These are phyloP conservation scores for Rubroboletus pulcherrimus DNA, from an alignment of 768 basidiomycete genomes.

Conservation along the genomic window DNA sequence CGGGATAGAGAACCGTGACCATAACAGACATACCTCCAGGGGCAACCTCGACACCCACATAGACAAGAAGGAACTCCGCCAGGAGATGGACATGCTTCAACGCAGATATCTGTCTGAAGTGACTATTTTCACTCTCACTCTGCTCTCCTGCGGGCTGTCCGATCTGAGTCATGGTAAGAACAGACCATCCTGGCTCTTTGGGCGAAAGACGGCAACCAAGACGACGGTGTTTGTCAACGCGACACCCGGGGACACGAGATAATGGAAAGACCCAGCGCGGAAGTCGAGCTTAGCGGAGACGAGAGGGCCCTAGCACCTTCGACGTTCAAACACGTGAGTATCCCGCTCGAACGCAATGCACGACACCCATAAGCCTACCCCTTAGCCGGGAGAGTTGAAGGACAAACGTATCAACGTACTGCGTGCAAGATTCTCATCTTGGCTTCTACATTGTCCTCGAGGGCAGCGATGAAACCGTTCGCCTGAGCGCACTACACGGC, in stretches of 20 bases:
- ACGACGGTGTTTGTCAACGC: slow-evolving; percentile 52
- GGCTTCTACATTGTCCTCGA: slow-evolving; percentile 36
- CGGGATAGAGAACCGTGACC: neutral
- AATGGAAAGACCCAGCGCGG: slow-evolving; percentile 74
- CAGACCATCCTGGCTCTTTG: slow-evolving; percentile 69
- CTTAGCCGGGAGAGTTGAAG: slow-evolving; percentile 5
- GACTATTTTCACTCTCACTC: slow-evolving; percentile 32
- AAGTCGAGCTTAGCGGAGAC: slow-evolving; percentile 64
- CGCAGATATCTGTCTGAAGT: slow-evolving; percentile 49
- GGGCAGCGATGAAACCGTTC: slow-evolving; percentile 42
- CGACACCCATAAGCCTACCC: slow-evolving; percentile 21
- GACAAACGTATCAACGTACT: slow-evolving; percentile 31
- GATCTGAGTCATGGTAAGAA: slow-evolving; percentile 24
- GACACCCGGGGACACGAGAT: slow-evolving; percentile 65
- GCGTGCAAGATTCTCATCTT: slow-evolving; percentile 43
- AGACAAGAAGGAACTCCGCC: slow-evolving; percentile 61
- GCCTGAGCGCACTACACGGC: slow-evolving; percentile 45
- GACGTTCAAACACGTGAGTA: slow-evolving; percentile 3
- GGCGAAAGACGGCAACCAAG: slow-evolving; percentile 58
- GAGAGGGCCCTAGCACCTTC: slow-evolving; percentile 62
- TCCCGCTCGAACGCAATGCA: neutral
- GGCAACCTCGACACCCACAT: slow-evolving; percentile 66
- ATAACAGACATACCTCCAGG: slow-evolving; percentile 32
- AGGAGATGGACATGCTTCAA: slow-evolving; percentile 56
- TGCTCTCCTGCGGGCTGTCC: slow-evolving; percentile 45